phyloP scores from a whole-genome alignment of 805 yeast species.

The Clavispora asparagi region DNA sequence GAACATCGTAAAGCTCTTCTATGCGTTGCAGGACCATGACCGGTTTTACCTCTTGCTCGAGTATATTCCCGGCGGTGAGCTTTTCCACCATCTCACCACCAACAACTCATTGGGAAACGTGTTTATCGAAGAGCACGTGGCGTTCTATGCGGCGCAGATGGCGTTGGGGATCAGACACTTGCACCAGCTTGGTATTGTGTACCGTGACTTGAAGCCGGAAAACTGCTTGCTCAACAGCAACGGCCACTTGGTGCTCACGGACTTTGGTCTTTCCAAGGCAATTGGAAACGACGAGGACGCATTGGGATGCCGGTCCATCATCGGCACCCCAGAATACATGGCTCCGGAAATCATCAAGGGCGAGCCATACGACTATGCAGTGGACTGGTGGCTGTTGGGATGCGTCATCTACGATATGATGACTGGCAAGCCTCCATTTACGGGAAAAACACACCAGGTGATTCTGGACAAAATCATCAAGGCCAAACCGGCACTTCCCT shows the following conservation, averaged over 20 bases:
- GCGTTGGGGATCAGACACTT: slow-evolving; percentile 71
- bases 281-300: slow-evolving; percentile 36
- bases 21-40: slow-evolving; percentile 41
- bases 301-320: slow-evolving; percentile 43
- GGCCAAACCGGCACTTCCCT: slow-evolving; percentile 33
- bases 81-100: slow-evolving; percentile 35
- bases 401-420: slow-evolving; percentile 40
- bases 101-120: slow-evolving; percentile 33
- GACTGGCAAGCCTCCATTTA: slow-evolving; percentile 42
- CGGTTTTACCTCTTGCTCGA: slow-evolving; percentile 40
- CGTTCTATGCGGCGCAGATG: slow-evolving; percentile 78
- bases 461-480: slow-evolving; percentile 37
- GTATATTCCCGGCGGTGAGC: slow-evolving; percentile 42
- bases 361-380: slow-evolving; percentile 45
- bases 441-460: slow-evolving; percentile 36
- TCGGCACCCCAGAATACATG: slow-evolving; percentile 72
- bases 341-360: slow-evolving; percentile 63
- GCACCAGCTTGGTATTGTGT: slow-evolving; percentile 76
- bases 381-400: slow-evolving; percentile 47
- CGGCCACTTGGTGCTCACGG: slow-evolving; percentile 83
- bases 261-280: slow-evolving; percentile 68
- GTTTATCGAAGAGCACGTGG: slow-evolving; percentile 59
- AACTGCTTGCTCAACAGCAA: slow-evolving; percentile 70
- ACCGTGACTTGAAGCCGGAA: slow-evolving; percentile 86
- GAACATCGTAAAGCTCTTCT: slow-evolving; percentile 39